Evolutionary conservation across 148 eudicot genomes (phyloP).

Genomic region (Heliosperma pusillum): DNA sequence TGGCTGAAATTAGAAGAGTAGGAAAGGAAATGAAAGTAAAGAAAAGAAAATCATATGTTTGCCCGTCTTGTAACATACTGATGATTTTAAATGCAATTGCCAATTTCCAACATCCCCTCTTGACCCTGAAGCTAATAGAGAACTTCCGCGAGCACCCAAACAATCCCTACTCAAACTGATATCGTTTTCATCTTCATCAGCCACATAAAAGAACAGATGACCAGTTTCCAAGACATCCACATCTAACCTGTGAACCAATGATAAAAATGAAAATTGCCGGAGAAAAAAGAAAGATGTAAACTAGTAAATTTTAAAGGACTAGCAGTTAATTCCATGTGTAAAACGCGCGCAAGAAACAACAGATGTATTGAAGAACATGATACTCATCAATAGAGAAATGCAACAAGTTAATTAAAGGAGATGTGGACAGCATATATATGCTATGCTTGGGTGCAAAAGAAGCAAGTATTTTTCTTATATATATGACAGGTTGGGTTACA

Average conservation of each 20-base stretch:
- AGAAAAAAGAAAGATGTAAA: not conserved
- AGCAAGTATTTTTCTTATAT: not conserved
- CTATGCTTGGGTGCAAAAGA: not conserved
- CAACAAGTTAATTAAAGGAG: conserved; percentile 10
- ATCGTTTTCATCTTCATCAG: conserved; percentile 76
- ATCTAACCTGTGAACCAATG: conserved; percentile 33
- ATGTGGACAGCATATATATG: not conserved
- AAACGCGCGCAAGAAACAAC: not conserved
- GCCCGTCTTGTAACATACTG: conserved; percentile 40
- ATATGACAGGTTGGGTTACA: not conserved
- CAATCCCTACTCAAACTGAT: conserved; percentile 50
- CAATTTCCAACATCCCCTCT: conserved; percentile 74
- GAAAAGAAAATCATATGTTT: not conserved
- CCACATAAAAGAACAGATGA: conserved; percentile 88
- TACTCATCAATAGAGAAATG: not conserved
- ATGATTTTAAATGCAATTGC: conserved; percentile 72
- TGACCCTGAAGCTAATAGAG: conserved; percentile 72
- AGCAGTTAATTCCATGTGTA: conserved; percentile 3
- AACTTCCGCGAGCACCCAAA: conserved; percentile 42
- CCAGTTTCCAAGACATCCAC: conserved; percentile 43
- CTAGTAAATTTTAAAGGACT: not conserved
- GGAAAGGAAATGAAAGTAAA: not conserved
- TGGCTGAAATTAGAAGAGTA: not conserved
- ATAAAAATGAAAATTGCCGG: not conserved
- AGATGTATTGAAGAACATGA: not conserved